Base-by-base conservation (phyloP, 148 eudicot genomes). In the Chenopodium quinoa region DNA sequence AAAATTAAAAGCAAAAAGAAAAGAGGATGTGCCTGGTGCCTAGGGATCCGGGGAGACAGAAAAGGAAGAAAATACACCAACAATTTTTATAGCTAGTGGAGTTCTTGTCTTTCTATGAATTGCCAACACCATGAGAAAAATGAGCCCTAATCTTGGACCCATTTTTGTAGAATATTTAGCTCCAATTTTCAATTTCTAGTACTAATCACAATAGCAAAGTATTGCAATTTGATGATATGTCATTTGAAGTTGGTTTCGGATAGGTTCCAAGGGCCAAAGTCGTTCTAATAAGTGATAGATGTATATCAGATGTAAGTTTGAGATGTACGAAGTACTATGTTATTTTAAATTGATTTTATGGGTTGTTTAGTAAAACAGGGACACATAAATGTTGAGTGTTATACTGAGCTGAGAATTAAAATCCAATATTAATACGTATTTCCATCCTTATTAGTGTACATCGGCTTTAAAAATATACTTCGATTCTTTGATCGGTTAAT, bases 31-130 rank as follows among this genome's bases (percentile, higher is more conserved):
- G 23, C 54, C 52, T 66, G 52, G 44, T 50, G 11, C 79, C 79
- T 83, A 9, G 85, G 85, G 85, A 78, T 83, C 82, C 73, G 85
- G 54, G 81, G 2, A 72, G 62, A 20, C 78, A 64, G 54, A 56
- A 47, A 56, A 40, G 52, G 60, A 31, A 22, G n/a, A 82, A 67
- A 22, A 52, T 70, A 66, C 75, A 52, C 37, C 32, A 60, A 16
- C 47, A n/a, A 54, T 70, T 69, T 22, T 1, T 69, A 34, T 37
- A 17, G 34, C 19, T 78, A 32, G 76, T 71, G 66, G 75, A 79
- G 73, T 78, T 29, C 75, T 79, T 79, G 68, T 79, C 80, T 78
- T 29, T 47, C 75, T 78, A 67, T 17, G 31, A 69, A 62, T 37
- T 77, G 77, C 77, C 77, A 75, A 75, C 63, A 27, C 58, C 22